Conservation (phyloP, 2,329 filamentous ascomycete species). For the Penicillium rolfsii region DNA sequence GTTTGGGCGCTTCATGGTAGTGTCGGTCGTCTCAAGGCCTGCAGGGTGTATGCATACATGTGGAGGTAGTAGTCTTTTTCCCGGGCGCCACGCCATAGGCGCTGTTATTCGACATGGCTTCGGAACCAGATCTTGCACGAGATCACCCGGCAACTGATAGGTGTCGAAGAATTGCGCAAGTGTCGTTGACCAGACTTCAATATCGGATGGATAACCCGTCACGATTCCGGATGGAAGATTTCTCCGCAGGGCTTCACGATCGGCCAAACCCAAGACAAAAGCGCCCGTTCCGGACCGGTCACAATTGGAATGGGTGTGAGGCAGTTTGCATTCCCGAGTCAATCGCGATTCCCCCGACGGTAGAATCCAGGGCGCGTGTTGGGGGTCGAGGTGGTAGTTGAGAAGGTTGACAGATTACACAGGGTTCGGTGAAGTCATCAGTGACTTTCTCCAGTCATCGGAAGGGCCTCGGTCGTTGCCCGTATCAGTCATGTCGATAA, state of each 20-base stretch:
- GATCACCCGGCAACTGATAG: constrained; percentile 3
- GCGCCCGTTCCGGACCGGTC: constrained; percentile 4
- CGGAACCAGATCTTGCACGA: constrained; percentile 10
- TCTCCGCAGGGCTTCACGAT: constrained; percentile 8
- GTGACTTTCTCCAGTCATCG: not conserved
- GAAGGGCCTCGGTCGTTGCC: constrained; percentile 19
- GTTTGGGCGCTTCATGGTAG: not conserved
- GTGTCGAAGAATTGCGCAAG: not conserved
- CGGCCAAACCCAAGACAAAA: constrained; percentile 14
- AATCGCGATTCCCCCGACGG: not conserved
- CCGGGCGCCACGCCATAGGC: constrained; percentile 34
- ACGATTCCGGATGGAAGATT: constrained; percentile 4
- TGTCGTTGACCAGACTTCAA: constrained; percentile 7
- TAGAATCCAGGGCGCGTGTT: not conserved
- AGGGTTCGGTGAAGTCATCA: constrained; percentile 22
- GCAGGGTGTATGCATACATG: constrained; percentile 28
- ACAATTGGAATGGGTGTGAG: not conserved
- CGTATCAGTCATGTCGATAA: constrained; percentile 10
- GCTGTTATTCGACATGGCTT: constrained; percentile 39
- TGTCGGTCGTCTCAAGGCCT: not conserved
- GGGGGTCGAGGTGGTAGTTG: not conserved
- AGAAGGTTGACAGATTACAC: not conserved
- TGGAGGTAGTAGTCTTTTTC: constrained; percentile 37
- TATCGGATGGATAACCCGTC: constrained; percentile 14
- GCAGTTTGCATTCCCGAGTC: constrained; percentile 2